Percentiles rank a stretch among this genome's conserved stretches.
Evolutionary conservation across 176 grass and related monocot genomes (phyloP).

Genomic region (Cocos nucifera): DNA sequence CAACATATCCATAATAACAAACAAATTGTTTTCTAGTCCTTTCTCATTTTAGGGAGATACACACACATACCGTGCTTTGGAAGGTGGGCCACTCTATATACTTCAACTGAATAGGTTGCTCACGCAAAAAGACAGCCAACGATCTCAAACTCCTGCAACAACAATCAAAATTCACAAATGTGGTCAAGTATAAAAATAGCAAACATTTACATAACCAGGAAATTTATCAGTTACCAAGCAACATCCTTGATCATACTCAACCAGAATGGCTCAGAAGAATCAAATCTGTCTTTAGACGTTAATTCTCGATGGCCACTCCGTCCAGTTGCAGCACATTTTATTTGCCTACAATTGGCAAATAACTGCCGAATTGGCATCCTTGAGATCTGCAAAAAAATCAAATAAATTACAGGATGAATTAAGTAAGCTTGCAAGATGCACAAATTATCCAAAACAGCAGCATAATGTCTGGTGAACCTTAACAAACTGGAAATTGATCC

Average conservation of each 20-base stretch:
- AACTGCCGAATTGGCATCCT: neutral
- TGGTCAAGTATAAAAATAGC: too few relatives aligned
- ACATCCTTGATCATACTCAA: constrained; percentile 29
- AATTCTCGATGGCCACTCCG: constrained; percentile 10
- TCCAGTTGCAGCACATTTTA: constrained; percentile 22
- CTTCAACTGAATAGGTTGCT: constrained; percentile 81
- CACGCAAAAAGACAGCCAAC: constrained; percentile 57
- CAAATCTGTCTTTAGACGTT: constrained; percentile 15
- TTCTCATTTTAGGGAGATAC: neutral
- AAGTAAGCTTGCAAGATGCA: too few relatives aligned
- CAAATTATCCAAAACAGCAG: neutral
- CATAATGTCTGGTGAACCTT: constrained; percentile 9
- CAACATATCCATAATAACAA: too few relatives aligned
- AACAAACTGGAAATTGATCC: constrained; percentile 13
- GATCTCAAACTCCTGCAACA: constrained; percentile 49
- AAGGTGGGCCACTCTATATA: constrained; percentile 79
- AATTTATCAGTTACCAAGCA: constrained; percentile 15
- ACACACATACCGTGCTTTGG: constrained; percentile 52
- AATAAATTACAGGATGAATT: neutral
- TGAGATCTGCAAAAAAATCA: constrained; percentile 12
- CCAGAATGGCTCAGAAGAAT: constrained; percentile 28
- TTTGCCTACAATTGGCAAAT: constrained; percentile 7
- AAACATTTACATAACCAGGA: neutral
- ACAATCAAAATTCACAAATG: too few relatives aligned
- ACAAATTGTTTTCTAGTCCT: too few relatives aligned